These are phyloP conservation scores for Closterium sp. DNA, from an alignment of 139 green algal species.

Conservation along the genomic window DNA sequence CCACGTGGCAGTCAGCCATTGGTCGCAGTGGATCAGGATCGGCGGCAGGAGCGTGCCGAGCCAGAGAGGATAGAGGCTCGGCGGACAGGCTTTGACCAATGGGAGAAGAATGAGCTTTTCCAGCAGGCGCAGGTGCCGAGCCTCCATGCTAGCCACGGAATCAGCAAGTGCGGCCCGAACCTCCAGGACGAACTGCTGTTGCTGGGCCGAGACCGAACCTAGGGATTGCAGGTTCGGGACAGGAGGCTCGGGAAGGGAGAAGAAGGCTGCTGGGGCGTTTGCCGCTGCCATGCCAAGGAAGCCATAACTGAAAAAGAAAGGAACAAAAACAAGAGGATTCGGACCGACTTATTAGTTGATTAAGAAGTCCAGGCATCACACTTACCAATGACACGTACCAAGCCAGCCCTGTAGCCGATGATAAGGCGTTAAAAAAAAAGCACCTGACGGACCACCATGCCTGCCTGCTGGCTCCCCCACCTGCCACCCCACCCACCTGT, in stretches of 20 bases:
- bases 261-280: neutral
- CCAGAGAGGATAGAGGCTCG: slow-evolving; percentile 41
- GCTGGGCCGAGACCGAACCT: neutral
- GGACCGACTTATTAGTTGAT: no score
- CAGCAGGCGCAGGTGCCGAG: slow-evolving; percentile 65
- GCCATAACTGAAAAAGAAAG: neutral
- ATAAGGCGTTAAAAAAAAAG: no score
- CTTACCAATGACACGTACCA: no score
- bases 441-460: no score
- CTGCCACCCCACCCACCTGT: neutral
- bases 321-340: no score
- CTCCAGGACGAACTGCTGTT: slow-evolving; percentile 6
- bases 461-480: no score
- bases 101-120: slow-evolving; percentile 65
- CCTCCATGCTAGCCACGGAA: slow-evolving; percentile 53
- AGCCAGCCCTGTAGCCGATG: no score
- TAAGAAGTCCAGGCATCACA: no score
- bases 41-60: slow-evolving; percentile 49
- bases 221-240: neutral
- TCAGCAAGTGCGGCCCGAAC: slow-evolving; percentile 58
- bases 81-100: slow-evolving; percentile 57
- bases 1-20: slow-evolving; percentile 54
- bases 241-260: neutral
- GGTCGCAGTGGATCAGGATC: slow-evolving; percentile 62
- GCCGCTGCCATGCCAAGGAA: slow-evolving; percentile 38